These are phyloP conservation scores for Colletotrichum endophyticum DNA, from an alignment of 2,329 filamentous ascomycete species.

Conservation along the genomic window DNA sequence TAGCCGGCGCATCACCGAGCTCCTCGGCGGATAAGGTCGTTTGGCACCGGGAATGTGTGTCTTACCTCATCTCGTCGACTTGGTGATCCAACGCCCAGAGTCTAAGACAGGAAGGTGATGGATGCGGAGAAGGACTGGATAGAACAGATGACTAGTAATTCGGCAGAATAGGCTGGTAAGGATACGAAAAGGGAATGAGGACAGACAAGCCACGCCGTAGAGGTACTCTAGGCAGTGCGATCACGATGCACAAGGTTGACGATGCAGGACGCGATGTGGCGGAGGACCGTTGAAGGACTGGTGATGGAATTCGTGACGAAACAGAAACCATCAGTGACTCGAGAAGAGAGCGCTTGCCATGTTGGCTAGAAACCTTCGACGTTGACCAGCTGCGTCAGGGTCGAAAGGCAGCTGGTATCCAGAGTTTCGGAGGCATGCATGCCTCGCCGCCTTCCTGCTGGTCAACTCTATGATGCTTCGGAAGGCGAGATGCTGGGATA, in stretches of 20 bases:
- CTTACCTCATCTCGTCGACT: slow-evolving; percentile 16
- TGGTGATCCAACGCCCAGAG: neutral
- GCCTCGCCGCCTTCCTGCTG: neutral
- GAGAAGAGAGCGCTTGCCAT: neutral
- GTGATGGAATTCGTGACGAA: neutral
- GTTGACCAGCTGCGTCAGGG: neutral
- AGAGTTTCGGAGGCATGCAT: neutral
- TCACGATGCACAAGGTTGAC: neutral
- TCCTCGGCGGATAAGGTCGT: neutral
- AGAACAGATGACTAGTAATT: neutral
- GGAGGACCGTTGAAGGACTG: neutral
- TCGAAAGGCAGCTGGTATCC: neutral
- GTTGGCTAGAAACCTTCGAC: neutral
- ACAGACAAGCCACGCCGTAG: neutral
- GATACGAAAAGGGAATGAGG: neutral
- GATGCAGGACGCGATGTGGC: neutral
- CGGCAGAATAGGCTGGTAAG: neutral
- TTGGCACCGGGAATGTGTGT: neutral
- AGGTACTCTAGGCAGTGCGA: neutral
- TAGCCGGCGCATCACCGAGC: neutral
- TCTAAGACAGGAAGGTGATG: neutral
- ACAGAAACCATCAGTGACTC: neutral
- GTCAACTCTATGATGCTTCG: neutral
- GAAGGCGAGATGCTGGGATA: neutral
- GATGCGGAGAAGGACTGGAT: neutral